These are phyloP conservation scores for Magnusiomyces ingens DNA, from an alignment of 1,139 yeast species.

Conservation along the genomic window DNA sequence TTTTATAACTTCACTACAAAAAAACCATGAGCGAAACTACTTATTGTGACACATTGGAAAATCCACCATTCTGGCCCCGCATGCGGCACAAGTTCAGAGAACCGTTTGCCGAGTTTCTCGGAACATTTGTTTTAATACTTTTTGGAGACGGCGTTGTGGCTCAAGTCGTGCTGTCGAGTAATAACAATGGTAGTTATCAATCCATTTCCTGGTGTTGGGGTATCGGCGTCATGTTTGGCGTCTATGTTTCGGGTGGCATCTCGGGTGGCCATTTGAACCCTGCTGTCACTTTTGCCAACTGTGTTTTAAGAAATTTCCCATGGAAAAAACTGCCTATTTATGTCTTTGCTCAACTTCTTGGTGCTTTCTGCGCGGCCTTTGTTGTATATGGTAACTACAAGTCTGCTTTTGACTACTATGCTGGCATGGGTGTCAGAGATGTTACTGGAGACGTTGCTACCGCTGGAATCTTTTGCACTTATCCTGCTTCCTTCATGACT, in stretches of 20 bases:
- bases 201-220: slow-evolving; percentile 45
- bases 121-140: slow-evolving; percentile 40
- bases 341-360: slow-evolving; percentile 27
- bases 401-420: slow-evolving; percentile 26
- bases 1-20: not conserved
- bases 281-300: slow-evolving; percentile 29
- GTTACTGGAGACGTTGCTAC: slow-evolving; percentile 29
- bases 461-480: slow-evolving; percentile 42
- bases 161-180: slow-evolving; percentile 36
- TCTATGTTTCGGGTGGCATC: slow-evolving; percentile 30
- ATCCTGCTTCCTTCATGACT: slow-evolving; percentile 39
- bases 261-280: slow-evolving; percentile 34
- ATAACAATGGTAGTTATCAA: slow-evolving; percentile 37
- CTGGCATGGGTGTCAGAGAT: slow-evolving; percentile 27
- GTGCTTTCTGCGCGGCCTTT: slow-evolving; percentile 28
- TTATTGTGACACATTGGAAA: slow-evolving; percentile 10
- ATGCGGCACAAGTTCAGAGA: slow-evolving; percentile 23
- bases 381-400: slow-evolving; percentile 29
- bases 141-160: slow-evolving; percentile 45
- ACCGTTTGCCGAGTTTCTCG: slow-evolving; percentile 42
- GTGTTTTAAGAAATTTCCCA: slow-evolving; percentile 30
- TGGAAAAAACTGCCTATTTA: slow-evolving; percentile 29
- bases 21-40: slow-evolving; percentile 8
- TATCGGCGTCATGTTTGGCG: slow-evolving; percentile 44
- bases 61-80: slow-evolving; percentile 20